Conservation (phyloP, 2,329 filamentous ascomycete species). For the Neopestalotiopsis sp. region DNA sequence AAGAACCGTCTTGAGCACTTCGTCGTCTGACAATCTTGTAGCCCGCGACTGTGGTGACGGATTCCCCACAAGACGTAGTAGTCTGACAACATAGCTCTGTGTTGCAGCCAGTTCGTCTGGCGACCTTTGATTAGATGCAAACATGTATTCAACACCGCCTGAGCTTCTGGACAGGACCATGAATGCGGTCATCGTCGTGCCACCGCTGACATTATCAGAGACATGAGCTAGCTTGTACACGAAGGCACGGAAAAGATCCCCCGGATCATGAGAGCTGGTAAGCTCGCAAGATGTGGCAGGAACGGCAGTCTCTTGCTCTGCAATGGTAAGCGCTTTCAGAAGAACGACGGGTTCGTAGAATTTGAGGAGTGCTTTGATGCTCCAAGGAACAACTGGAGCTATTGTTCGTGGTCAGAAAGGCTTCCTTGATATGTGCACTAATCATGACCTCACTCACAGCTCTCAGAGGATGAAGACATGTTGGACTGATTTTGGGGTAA, state of each 20-base stretch:
- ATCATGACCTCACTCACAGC: background rate
- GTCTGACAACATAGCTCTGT: background rate
- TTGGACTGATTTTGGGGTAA: background rate
- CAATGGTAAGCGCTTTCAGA: background rate
- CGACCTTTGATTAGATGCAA: background rate
- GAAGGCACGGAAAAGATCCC: background rate
- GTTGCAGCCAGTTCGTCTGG: background rate
- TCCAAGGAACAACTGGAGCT: background rate
- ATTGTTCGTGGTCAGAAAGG: background rate
- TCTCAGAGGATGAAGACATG: background rate
- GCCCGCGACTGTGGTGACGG: background rate
- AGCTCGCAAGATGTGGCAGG: background rate
- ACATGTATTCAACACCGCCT: background rate
- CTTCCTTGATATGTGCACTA: background rate
- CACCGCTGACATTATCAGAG: background rate
- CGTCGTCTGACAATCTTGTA: background rate
- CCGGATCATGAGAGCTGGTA: background rate
- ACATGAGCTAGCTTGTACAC: constrained; percentile 7
- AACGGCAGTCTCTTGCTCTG: background rate
- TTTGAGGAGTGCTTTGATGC: background rate
- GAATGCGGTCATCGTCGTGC: background rate
- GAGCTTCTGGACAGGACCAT: background rate
- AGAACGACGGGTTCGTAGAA: constrained; percentile 4
- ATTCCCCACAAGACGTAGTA: background rate
- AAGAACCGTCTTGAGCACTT: background rate